phyloP scores from a whole-genome alignment of 441 rosid genomes.

The Populus tomentosa region DNA sequence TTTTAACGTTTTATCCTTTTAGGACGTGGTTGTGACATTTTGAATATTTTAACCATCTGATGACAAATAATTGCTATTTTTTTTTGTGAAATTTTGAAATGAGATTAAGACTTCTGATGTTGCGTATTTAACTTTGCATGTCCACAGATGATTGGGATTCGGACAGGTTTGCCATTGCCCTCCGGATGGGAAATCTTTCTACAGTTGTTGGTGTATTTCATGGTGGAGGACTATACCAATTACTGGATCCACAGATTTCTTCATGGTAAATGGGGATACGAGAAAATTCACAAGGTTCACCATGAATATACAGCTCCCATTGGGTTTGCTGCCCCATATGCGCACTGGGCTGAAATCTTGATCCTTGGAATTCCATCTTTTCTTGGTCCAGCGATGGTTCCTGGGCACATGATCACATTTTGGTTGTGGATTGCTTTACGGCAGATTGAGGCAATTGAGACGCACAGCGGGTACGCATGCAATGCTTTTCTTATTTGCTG shows the following conservation, averaged over 20 bases:
- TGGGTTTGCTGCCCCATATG: slow-evolving; percentile 82
- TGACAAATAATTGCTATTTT: background rate
- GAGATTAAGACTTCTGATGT: background rate
- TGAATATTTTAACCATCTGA: background rate
- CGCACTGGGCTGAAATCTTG: slow-evolving; percentile 88
- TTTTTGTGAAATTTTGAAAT: background rate
- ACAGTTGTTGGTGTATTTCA: slow-evolving; percentile 66
- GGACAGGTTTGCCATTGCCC: slow-evolving; percentile 71
- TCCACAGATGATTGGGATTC: slow-evolving; percentile 61
- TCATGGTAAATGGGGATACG: slow-evolving; percentile 86
- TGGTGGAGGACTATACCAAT: slow-evolving; percentile 82
- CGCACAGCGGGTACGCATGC: slow-evolving; percentile 89
- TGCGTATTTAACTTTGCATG: slow-evolving; percentile 3
- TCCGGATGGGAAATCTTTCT: slow-evolving; percentile 58
- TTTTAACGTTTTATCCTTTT: slow-evolving; percentile 1
- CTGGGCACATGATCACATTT: slow-evolving; percentile 79
- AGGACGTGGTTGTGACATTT: background rate
- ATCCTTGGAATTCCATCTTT: slow-evolving; percentile 85
- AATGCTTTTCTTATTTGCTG: slow-evolving; percentile 21
- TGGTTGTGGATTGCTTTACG: slow-evolving; percentile 89
- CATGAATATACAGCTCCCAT: slow-evolving; percentile 83
- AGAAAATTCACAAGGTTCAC: slow-evolving; percentile 82
- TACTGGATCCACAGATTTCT: slow-evolving; percentile 88
- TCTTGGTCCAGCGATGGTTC: slow-evolving; percentile 88
- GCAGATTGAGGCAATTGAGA: slow-evolving; percentile 84